Conservation (phyloP, 352 stramenopile species). For the Phytopythium ostracodes region DNA sequence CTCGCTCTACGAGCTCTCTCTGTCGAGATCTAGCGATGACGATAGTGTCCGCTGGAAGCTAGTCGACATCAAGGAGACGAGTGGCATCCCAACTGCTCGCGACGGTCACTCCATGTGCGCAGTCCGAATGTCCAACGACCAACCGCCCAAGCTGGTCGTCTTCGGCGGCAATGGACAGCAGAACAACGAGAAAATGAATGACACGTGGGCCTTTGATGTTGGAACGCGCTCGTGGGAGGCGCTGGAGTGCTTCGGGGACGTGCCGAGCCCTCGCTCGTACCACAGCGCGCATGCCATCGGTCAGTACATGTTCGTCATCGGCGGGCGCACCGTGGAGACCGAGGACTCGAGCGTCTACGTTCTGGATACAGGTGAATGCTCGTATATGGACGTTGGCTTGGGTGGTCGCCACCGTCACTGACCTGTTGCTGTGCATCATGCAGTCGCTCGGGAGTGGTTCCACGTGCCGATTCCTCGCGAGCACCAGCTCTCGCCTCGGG, state of each 20-base stretch:
- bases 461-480: slow-evolving; percentile 32
- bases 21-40: background rate
- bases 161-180: slow-evolving; percentile 73
- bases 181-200: slow-evolving; percentile 65
- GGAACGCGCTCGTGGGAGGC: slow-evolving; percentile 27
- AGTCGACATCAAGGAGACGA: background rate
- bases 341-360: slow-evolving; percentile 50
- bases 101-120: slow-evolving; percentile 64
- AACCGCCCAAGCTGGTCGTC: slow-evolving; percentile 27
- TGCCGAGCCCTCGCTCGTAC: slow-evolving; percentile 54
- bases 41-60: slow-evolving; percentile 24
- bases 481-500: slow-evolving; percentile 29
- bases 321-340: slow-evolving; percentile 38
- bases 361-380: slow-evolving; percentile 36
- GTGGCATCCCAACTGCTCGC: slow-evolving; percentile 34
- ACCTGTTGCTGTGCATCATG: background rate
- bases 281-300: slow-evolving; percentile 54
- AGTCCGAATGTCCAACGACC: slow-evolving; percentile 5
- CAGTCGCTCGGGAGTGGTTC: slow-evolving; percentile 36
- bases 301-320: slow-evolving; percentile 55
- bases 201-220: slow-evolving; percentile 63
- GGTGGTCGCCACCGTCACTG: background rate
- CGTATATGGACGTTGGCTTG: background rate
- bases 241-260: slow-evolving; percentile 33
- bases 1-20: slow-evolving; percentile 31